A percentile compares a stretch with the other conserved stretches of the same genome.
Conservation (phyloP, 352 stramenopile genomes). For the Blastocystis sp. region DNA sequence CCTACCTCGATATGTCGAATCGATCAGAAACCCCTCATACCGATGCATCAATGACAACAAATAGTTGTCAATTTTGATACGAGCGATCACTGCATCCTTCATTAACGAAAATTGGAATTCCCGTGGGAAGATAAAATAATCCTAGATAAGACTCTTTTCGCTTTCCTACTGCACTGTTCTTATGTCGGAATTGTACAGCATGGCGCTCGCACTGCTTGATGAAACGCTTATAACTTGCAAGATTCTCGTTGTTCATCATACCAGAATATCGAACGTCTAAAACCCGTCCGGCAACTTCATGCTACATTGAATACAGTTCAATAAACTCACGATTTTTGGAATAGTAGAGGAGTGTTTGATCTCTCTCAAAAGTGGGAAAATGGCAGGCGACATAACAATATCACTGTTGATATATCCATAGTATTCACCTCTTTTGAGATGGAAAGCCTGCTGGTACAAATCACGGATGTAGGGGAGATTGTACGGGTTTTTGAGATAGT, state of each 20-base stretch:
- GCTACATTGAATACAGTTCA: background rate
- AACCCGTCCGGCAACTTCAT: slow-evolving; percentile 18
- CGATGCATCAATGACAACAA: slow-evolving; percentile 20
- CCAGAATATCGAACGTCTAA: background rate
- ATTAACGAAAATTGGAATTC: background rate
- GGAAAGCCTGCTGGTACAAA: slow-evolving; percentile 15
- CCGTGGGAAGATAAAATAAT: slow-evolving; percentile 42
- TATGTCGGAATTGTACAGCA: background rate
- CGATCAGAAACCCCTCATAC: background rate
- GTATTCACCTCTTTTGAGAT: background rate
- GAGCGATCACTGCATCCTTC: slow-evolving; percentile 21
- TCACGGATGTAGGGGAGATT: slow-evolving; percentile 32
- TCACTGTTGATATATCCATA: slow-evolving; percentile 54
- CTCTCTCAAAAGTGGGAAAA: slow-evolving; percentile 15
- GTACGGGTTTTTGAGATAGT: slow-evolving; percentile 17
- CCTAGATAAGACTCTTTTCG: background rate
- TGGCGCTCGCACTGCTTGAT: background rate
- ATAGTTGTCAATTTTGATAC: slow-evolving; percentile 45
- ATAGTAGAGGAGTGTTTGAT: background rate
- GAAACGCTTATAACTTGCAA: background rate
- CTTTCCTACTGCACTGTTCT: background rate
- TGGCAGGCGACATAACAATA: background rate
- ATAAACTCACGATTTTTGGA: background rate
- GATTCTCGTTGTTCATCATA: background rate
- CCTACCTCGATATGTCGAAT: slow-evolving; percentile 1